Conservation (phyloP, 345 rosid genomes). For the Draba incana region DNA sequence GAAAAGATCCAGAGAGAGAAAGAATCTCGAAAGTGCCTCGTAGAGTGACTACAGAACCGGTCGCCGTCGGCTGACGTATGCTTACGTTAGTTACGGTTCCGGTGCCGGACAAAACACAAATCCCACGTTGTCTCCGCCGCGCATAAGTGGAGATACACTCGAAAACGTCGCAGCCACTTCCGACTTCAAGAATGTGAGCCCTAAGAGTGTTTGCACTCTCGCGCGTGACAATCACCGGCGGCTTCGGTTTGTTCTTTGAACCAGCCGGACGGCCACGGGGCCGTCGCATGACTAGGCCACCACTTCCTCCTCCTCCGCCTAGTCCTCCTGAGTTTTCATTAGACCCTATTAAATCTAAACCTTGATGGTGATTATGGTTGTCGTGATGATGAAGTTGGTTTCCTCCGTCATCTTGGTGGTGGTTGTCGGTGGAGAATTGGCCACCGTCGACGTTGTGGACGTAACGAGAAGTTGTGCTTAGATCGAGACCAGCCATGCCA, state of each 20-base stretch:
- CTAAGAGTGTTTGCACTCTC: constrained; percentile 97
- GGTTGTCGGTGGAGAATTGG: constrained; percentile 51
- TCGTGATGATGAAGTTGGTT: constrained; percentile 41
- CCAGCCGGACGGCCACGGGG: constrained; percentile 95
- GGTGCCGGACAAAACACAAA: constrained; percentile 82
- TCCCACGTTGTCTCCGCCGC: constrained; percentile 84
- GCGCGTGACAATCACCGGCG: constrained; percentile 89
- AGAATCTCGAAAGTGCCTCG: constrained; percentile 95
- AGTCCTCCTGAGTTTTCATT: constrained; percentile 34
- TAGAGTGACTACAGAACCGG: constrained; percentile 74
- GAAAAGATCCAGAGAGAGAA: constrained; percentile 85
- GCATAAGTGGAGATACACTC: constrained; percentile 91
- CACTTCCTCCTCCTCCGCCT: constrained; percentile 49
- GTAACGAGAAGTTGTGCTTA: constrained; percentile 50
- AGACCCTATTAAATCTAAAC: constrained; percentile 36
- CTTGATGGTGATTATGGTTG: constrained; percentile 40
- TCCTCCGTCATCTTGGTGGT: constrained; percentile 52
- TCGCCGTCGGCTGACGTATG: constrained; percentile 85
- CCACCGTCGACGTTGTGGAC: constrained; percentile 27
- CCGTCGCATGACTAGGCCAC: constrained; percentile 67
- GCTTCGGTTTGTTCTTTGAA: constrained; percentile 89
- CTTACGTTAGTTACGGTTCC: constrained; percentile 93
- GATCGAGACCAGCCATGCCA: constrained; percentile 53
- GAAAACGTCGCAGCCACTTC: constrained; percentile 86
- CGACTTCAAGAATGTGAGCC: constrained; percentile 95